Percentiles rank a stretch among this genome's conserved stretches.
Conservation (phyloP, 768 basidiomycete species). For the Nevesoporus exiguus region DNA sequence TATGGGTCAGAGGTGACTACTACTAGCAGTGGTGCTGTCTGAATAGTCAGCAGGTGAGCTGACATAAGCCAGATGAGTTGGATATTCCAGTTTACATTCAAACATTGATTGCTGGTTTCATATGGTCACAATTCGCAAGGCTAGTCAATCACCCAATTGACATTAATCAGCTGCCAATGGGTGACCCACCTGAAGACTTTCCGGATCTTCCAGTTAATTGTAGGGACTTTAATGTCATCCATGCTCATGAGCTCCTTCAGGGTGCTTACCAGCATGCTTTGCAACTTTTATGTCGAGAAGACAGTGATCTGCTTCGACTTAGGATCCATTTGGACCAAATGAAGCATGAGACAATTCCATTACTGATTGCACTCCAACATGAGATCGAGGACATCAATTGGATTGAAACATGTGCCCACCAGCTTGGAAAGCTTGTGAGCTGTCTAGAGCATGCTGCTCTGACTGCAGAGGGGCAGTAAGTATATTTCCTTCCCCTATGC, state of each 20-base stretch:
- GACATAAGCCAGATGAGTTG: too few relatives aligned
- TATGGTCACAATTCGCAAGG: too few relatives aligned
- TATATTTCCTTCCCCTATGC: background rate
- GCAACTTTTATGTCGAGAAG: constrained; percentile 1
- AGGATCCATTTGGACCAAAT: constrained; percentile 17
- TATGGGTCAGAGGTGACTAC: too few relatives aligned
- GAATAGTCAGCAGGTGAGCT: too few relatives aligned
- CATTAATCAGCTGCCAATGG: too few relatives aligned
- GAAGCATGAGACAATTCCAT: constrained; percentile 2
- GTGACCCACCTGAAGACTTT: background rate
- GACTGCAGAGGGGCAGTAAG: background rate
- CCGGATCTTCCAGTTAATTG: background rate
- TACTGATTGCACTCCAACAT: constrained; percentile 10
- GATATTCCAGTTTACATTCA: too few relatives aligned
- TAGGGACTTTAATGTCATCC: background rate
- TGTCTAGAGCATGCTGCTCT: background rate
- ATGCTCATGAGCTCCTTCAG: background rate
- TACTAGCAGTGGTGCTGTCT: too few relatives aligned
- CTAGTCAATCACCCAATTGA: too few relatives aligned
- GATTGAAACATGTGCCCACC: background rate
- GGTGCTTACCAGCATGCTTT: background rate
- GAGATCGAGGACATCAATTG: background rate
- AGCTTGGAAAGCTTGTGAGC: background rate
- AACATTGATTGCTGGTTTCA: too few relatives aligned
- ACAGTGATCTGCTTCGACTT: constrained; percentile 11